These are phyloP conservation scores for Mediolabrus comicus DNA, from an alignment of 108 stramenopile species.

Conservation along the genomic window DNA sequence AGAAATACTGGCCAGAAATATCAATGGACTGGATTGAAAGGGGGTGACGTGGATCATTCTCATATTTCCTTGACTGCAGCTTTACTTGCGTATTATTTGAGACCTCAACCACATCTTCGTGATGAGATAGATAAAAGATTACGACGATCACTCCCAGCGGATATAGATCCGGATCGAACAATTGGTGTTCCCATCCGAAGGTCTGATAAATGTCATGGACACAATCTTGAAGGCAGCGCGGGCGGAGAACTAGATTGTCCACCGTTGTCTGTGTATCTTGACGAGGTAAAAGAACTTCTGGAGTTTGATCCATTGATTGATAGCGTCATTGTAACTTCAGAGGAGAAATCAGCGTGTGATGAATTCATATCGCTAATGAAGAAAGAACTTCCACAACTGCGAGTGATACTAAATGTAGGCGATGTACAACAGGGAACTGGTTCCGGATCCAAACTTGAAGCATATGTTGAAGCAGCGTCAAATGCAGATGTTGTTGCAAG, in stretches of 20 bases:
- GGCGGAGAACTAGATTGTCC: constrained; percentile 32
- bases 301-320: constrained; percentile 30
- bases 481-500: constrained; percentile 23
- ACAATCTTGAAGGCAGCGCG: constrained; percentile 26
- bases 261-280: constrained; percentile 9
- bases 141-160: constrained; percentile 16
- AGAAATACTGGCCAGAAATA: constrained; percentile 13
- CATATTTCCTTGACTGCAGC: constrained; percentile 12
- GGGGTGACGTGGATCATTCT: constrained; percentile 17
- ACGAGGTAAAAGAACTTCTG: constrained; percentile 14
- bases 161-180: constrained; percentile 35
- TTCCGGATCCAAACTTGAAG: constrained; percentile 35
- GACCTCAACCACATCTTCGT: constrained; percentile 19
- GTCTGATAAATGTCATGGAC: constrained; percentile 41
- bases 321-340: constrained; percentile 39
- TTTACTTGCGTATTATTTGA: constrained; percentile 32
- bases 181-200: constrained; percentile 40
- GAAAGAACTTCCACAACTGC: constrained; percentile 16
- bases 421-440: constrained; percentile 46
- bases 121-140: constrained; percentile 23
- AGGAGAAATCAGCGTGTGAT: constrained; percentile 34
- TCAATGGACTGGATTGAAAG: constrained; percentile 18
- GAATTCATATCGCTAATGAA: constrained; percentile 27
- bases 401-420: constrained; percentile 26
- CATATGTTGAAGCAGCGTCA: constrained; percentile 12